Percentiles rank a stretch among this genome's conserved stretches.
These are phyloP conservation scores for Ophiosphaerella narmari DNA, from an alignment of 2,329 filamentous ascomycete species.

Conservation along the genomic window DNA sequence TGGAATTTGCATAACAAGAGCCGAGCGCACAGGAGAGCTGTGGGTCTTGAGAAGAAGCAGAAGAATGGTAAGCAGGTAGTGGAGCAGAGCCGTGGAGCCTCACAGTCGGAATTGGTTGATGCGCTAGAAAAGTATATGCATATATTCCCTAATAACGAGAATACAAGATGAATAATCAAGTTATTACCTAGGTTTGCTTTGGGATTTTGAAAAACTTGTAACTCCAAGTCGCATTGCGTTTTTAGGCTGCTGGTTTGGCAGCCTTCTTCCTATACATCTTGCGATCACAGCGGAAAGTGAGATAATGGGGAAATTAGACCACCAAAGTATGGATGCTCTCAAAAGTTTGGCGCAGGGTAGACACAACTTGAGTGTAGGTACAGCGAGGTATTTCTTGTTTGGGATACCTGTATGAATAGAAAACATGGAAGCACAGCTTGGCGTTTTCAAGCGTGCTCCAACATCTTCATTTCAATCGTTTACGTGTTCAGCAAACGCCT, in stretches of 20 bases:
- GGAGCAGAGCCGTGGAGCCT: conserved; percentile 1
- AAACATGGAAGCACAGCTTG: not conserved
- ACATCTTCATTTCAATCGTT: not conserved
- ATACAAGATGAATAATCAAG: not conserved
- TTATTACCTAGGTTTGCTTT: too few relatives aligned
- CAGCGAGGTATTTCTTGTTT: not conserved
- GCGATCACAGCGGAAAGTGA: too few relatives aligned
- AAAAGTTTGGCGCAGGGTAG: not conserved
- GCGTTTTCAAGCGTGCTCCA: not conserved
- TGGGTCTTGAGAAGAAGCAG: conserved; percentile 33
- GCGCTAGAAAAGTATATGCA: conserved; percentile 27
- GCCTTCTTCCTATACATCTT: too few relatives aligned
- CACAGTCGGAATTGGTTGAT: conserved; percentile 24
- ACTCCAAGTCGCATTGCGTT: too few relatives aligned
- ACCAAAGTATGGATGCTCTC: not conserved
- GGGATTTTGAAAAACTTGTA: too few relatives aligned
- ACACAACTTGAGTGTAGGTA: not conserved
- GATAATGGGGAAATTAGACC: too few relatives aligned
- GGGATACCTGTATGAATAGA: conserved; percentile 1
- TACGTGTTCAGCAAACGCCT: not conserved
- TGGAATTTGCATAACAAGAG: conserved; percentile 63
- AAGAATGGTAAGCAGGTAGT: conserved; percentile 12
- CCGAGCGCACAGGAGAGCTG: conserved; percentile 55
- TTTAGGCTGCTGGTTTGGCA: too few relatives aligned
- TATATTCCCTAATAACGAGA: conserved; percentile 8